Conservation (phyloP, 1,139 yeast species). For the Protomyces macrosporus region DNA sequence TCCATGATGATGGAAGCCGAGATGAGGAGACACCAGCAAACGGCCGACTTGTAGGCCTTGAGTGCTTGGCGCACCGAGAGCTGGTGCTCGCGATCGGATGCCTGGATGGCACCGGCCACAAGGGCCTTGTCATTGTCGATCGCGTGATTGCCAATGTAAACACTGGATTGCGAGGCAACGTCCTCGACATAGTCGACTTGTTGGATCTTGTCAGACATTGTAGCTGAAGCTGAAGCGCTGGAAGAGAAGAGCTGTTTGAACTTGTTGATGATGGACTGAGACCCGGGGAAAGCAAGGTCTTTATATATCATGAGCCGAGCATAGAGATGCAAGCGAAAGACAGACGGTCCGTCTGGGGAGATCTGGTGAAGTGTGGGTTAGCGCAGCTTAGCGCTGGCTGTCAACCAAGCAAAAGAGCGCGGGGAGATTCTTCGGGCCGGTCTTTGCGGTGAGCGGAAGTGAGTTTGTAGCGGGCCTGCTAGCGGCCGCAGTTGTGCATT, state of each 20-base stretch:
- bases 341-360: not conserved
- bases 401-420: not conserved
- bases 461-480: too few relatives aligned
- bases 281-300: not conserved
- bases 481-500: too few relatives aligned
- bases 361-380: not conserved
- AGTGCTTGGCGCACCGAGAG: slow-evolving; percentile 10
- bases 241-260: not conserved
- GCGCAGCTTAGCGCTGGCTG: not conserved
- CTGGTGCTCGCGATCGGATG: slow-evolving; percentile 8
- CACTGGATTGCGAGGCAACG: not conserved
- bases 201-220: not conserved
- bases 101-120: not conserved
- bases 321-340: not conserved
- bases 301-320: not conserved
- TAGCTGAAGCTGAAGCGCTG: not conserved
- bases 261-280: not conserved
- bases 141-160: not conserved
- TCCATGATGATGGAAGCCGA: slow-evolving; percentile 47
- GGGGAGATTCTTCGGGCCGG: not conserved
- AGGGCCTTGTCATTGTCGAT: not conserved
- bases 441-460: not conserved
- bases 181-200: not conserved
- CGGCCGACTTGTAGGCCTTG: slow-evolving; percentile 41
- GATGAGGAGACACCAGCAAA: slow-evolving; percentile 46